These are phyloP conservation scores for Quercus bicolor DNA, from an alignment of 306 rosid species.

Conservation along the genomic window DNA sequence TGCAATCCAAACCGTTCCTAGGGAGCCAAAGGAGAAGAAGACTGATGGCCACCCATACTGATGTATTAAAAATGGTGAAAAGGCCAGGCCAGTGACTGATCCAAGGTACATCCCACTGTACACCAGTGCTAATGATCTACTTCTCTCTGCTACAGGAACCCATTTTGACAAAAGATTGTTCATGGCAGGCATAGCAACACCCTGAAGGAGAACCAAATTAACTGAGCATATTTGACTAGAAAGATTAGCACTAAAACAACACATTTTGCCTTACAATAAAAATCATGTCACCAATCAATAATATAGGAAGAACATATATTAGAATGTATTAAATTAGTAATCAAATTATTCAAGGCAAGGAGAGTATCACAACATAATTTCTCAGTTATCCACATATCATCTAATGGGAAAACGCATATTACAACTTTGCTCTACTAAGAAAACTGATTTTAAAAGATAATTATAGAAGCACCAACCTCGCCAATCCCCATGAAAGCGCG, in stretches of 20 bases:
- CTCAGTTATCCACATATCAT: not conserved
- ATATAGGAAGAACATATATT: not conserved
- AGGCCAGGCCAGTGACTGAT: slow-evolving; percentile 95
- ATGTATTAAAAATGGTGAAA: slow-evolving; percentile 87
- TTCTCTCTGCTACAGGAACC: slow-evolving; percentile 97
- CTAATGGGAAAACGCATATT: not conserved
- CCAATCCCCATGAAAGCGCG: slow-evolving; percentile 99
- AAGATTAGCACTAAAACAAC: not conserved
- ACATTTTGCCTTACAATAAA: not conserved
- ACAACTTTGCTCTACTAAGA: not conserved
- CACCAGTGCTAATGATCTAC: slow-evolving; percentile 87
- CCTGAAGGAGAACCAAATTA: slow-evolving; percentile 49
- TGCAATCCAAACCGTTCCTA: slow-evolving; percentile 83
- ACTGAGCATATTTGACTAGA: slow-evolving; percentile 7
- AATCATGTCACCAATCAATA: slow-evolving; percentile 19
- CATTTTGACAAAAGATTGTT: slow-evolving; percentile 93
- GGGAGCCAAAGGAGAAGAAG: slow-evolving; percentile 92
- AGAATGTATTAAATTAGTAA: not conserved
- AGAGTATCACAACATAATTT: not conserved
- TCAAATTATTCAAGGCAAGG: not conserved
- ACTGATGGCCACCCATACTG: slow-evolving; percentile 98
- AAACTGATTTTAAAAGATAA: not conserved
- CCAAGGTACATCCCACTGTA: slow-evolving; percentile 99
- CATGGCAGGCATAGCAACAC: slow-evolving; percentile 99
- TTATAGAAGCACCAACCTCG: slow-evolving; percentile 57